Evolutionary conservation across 2,329 filamentous ascomycete species (phyloP).

Genomic region (Juglanconis oblonga): DNA sequence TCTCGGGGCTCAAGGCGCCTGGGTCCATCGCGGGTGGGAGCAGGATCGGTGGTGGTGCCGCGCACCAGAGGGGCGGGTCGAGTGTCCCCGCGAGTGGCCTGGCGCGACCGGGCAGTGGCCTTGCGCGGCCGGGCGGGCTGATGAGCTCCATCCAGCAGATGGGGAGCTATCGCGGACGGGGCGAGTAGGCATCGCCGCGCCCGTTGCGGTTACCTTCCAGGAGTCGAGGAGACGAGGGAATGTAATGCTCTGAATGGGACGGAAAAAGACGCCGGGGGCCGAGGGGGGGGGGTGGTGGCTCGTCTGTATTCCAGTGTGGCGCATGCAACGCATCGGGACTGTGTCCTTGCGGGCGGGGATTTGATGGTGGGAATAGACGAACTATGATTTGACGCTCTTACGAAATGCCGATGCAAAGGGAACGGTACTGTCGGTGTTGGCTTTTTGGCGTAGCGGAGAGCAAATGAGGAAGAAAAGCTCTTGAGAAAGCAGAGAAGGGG

Average conservation of each 20-base stretch:
- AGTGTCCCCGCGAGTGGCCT: slow-evolving; percentile 37
- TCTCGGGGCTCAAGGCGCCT: slow-evolving; percentile 63
- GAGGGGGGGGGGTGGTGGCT: not conserved
- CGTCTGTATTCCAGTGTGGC: not conserved
- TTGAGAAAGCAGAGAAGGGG: not conserved
- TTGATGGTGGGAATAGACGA: not conserved
- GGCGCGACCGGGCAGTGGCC: slow-evolving; percentile 48
- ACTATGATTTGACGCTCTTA: not conserved
- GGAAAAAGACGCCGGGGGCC: too few species aligned
- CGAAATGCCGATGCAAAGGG: not conserved
- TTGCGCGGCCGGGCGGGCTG: slow-evolving; percentile 62
- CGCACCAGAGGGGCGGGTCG: slow-evolving; percentile 45
- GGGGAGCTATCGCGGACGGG: slow-evolving; percentile 60
- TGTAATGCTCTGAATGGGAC: not conserved
- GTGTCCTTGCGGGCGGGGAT: not conserved
- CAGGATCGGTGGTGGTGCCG: slow-evolving; percentile 37
- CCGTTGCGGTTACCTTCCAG: not conserved
- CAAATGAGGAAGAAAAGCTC: not conserved
- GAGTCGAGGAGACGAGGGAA: not conserved
- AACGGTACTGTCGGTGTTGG: not conserved
- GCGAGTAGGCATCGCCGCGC: slow-evolving; percentile 18
- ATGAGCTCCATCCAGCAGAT: slow-evolving; percentile 87
- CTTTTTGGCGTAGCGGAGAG: not conserved
- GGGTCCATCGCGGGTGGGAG: slow-evolving; percentile 37
- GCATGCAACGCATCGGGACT: not conserved